Percentiles rank a stretch among this genome's conserved stretches.
These are phyloP conservation scores for Pisolithus sp. DNA, from an alignment of 768 basidiomycete genomes.

Conservation along the genomic window DNA sequence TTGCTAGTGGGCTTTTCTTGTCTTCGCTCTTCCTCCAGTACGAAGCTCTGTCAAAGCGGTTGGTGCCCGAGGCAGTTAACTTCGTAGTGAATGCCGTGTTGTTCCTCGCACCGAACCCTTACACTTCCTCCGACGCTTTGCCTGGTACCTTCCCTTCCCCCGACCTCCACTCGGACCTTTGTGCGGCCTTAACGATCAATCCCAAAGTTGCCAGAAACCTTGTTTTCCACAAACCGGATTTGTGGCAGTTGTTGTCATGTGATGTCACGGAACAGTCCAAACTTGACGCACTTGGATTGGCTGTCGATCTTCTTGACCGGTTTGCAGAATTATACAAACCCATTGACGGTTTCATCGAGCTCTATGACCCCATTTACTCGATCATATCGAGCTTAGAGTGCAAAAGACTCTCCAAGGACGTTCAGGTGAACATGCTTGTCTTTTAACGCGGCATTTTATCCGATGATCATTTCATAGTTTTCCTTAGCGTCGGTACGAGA, in stretches of 20 bases:
- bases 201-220: conserved; percentile 36
- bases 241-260: conserved; percentile 37
- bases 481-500: conserved; percentile 41
- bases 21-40: conserved; percentile 82
- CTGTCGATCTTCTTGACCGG: conserved; percentile 56
- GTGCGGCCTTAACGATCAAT: conserved; percentile 33
- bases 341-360: conserved; percentile 77
- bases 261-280: conserved; percentile 54
- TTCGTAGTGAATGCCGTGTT: conserved; percentile 69
- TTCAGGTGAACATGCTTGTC: conserved; percentile 46
- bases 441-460: conserved; percentile 1
- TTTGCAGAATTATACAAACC: conserved; percentile 75
- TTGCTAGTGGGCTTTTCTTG: conserved; percentile 84
- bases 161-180: conserved; percentile 54
- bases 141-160: conserved; percentile 70
- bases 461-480: conserved; percentile 33
- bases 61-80: conserved; percentile 85
- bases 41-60: conserved; percentile 75
- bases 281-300: conserved; percentile 58
- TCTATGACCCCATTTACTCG: conserved; percentile 62
- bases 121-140: conserved; percentile 37
- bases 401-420: conserved; percentile 38
- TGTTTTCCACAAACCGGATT: conserved; percentile 38
- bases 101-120: conserved; percentile 64
- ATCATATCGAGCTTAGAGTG: conserved; percentile 51